Conservation (phyloP, 225 moss, liverwort and hornwort species). For the Pseudisothecium myosuroides region DNA sequence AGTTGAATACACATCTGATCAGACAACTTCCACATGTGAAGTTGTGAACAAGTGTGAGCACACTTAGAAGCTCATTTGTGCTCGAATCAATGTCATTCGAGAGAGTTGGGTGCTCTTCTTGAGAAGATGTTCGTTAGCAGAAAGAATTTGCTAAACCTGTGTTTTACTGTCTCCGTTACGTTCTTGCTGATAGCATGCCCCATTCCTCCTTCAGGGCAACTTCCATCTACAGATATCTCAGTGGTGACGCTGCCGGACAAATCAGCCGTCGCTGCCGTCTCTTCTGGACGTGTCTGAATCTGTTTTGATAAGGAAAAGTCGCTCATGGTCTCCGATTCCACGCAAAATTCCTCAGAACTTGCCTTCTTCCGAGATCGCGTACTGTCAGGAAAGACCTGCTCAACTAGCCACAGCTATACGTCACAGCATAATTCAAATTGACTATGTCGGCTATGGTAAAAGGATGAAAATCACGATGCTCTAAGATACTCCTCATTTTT, state of each 20-base stretch:
- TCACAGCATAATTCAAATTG: neutral
- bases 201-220: conserved; percentile 23
- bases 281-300: conserved; percentile 9
- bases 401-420: neutral
- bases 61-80: neutral
- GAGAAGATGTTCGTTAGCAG: neutral
- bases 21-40: neutral
- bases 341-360: conserved; percentile 8
- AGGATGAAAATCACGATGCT: neutral
- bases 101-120: neutral
- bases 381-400: neutral
- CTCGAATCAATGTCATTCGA: neutral
- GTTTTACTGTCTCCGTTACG: conserved; percentile 36
- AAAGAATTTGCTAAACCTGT: conserved; percentile 2
- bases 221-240: conserved; percentile 30
- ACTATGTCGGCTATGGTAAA: neutral
- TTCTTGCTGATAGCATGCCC: conserved; percentile 31
- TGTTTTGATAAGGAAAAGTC: conserved; percentile 8
- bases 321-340: conserved; percentile 11
- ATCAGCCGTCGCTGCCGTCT: neutral
- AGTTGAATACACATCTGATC: neutral
- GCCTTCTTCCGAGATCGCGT: neutral
- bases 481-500: neutral
- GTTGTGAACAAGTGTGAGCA: neutral
- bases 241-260: neutral